Conservation (phyloP, 768 basidiomycete species). For the Lyophyllum shimeji region DNA sequence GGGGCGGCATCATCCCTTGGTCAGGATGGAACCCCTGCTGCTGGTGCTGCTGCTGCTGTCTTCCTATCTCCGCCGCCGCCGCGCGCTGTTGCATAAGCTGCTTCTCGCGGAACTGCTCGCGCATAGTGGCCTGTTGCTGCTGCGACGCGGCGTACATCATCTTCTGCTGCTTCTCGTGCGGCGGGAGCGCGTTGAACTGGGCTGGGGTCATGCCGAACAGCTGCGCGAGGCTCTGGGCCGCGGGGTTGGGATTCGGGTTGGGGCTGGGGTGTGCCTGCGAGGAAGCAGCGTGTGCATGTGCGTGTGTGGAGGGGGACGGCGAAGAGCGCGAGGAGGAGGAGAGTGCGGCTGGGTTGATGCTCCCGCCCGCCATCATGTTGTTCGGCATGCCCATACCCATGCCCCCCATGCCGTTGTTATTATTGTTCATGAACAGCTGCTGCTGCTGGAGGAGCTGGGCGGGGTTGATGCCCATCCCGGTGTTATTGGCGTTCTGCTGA, state of each 20-base stretch:
- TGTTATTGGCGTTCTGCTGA: neutral
- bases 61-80: neutral
- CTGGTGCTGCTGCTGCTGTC: neutral
- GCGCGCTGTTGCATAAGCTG: slow-evolving; percentile 7
- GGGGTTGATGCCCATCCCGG: slow-evolving; percentile 1
- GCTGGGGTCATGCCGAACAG: slow-evolving; percentile 10
- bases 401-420: neutral
- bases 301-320: neutral
- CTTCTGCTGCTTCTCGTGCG: slow-evolving; percentile 22
- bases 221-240: neutral
- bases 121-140: slow-evolving; percentile 11
- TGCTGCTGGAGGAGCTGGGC: slow-evolving; percentile 15
- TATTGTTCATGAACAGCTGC: slow-evolving; percentile 7
- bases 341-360: slow-evolving; percentile 18
- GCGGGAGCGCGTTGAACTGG: slow-evolving; percentile 14
- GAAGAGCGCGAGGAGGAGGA: neutral
- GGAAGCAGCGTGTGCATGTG: slow-evolving; percentile 6
- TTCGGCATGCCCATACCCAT: neutral
- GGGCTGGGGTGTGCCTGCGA: neutral
- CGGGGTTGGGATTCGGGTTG: neutral
- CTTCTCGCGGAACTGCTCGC: slow-evolving; percentile 16
- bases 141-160: slow-evolving; percentile 18
- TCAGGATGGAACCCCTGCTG: slow-evolving; percentile 7
- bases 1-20: slow-evolving; percentile 2
- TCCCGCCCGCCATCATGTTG: neutral